A percentile compares a stretch with the other conserved stretches of the same genome.
Evolutionary conservation across 2,329 filamentous ascomycete species (phyloP).

Genomic region (Endothia cerciana): DNA sequence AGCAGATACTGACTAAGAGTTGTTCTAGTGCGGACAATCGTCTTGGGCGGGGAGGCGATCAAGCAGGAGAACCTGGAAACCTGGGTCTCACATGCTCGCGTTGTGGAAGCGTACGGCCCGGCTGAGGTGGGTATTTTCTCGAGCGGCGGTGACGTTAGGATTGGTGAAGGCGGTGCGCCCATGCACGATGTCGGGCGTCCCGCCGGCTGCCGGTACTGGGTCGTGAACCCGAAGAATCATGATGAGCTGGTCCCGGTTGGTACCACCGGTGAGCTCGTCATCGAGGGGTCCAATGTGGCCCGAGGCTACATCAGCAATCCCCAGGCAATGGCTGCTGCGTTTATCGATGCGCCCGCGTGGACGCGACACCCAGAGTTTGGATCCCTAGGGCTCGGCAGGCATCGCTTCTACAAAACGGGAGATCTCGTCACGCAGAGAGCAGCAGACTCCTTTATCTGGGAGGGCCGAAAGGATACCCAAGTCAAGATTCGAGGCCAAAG

Average conservation of each 20-base stretch:
- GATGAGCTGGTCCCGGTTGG: constrained; percentile 52
- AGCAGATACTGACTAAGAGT: no score
- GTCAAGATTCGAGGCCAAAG: constrained; percentile 71
- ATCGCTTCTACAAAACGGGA: constrained; percentile 56
- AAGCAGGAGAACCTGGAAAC: no score
- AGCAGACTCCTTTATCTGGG: constrained; percentile 52
- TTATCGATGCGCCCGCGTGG: constrained; percentile 46
- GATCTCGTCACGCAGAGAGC: constrained; percentile 58
- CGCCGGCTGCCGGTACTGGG: constrained; percentile 40
- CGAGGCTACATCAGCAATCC: constrained; percentile 63
- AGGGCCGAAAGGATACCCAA: constrained; percentile 69
- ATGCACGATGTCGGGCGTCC: constrained; percentile 9
- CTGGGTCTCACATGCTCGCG: no score
- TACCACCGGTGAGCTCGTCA: constrained; percentile 55
- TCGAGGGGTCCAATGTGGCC: constrained; percentile 64
- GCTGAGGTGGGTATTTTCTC: no score
- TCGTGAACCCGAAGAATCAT: constrained; percentile 53
- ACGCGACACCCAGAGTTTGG: constrained; percentile 5
- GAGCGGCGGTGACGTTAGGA: no score
- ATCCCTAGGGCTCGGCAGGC: constrained; percentile 23
- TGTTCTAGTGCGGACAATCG: no score
- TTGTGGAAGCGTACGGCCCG: no score
- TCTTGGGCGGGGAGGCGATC: no score
- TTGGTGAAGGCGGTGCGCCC: no score
- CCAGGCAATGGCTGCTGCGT: constrained; percentile 60